These are phyloP conservation scores for Pichia sp. DNA, from an alignment of 1,139 yeast species.

Conservation along the genomic window DNA sequence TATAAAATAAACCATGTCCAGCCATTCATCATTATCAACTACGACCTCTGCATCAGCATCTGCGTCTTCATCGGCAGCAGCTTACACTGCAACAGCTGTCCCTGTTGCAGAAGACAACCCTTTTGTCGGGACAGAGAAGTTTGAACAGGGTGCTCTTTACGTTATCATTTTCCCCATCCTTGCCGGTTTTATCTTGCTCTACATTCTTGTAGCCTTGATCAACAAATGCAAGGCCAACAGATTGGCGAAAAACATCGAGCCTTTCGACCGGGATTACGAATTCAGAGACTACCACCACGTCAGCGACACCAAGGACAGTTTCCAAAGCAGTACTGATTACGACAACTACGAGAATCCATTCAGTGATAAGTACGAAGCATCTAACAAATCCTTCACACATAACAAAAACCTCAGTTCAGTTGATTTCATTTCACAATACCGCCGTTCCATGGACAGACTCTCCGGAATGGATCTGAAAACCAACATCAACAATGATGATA, in stretches of 20 bases:
- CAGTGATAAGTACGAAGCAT: conserved; percentile 7
- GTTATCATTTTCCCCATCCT: conserved; percentile 22
- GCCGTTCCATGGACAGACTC: conserved; percentile 16
- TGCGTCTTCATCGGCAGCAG: background rate
- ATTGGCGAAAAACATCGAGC: conserved; percentile 16
- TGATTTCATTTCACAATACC: conserved; percentile 15
- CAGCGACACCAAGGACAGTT: background rate
- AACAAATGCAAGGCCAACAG: conserved; percentile 18
- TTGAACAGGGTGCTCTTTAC: conserved; percentile 23
- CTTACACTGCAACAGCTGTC: background rate
- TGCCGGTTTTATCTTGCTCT: conserved; percentile 17
- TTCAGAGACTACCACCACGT: background rate
- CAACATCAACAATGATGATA: background rate
- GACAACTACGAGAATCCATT: conserved; percentile 14
- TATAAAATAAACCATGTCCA: too few species aligned
- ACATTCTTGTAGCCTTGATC: conserved; percentile 16
- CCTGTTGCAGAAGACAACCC: conserved; percentile 20
- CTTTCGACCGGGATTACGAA: conserved; percentile 20
- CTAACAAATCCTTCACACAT: conserved; percentile 4
- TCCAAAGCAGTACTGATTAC: background rate
- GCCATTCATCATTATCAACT: too few species aligned
- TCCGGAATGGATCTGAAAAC: conserved; percentile 3
- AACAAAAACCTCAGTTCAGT: conserved; percentile 3
- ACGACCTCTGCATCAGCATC: background rate
- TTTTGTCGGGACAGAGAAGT: conserved; percentile 13